These are phyloP conservation scores for Calonectria naviculata DNA, from an alignment of 2,329 filamentous ascomycete species.

Conservation along the genomic window DNA sequence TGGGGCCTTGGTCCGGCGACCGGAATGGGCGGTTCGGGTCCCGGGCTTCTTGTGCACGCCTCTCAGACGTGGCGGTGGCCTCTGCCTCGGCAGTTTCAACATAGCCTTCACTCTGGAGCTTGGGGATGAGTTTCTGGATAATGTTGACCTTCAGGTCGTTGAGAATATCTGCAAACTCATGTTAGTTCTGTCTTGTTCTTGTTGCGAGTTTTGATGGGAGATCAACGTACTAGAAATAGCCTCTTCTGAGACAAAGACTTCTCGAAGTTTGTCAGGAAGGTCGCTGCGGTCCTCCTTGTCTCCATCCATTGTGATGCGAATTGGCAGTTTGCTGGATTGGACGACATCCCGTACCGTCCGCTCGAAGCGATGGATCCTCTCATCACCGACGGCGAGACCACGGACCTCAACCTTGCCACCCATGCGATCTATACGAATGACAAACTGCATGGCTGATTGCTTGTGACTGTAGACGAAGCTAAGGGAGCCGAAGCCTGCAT, in stretches of 20 bases:
- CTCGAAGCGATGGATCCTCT: slow-evolving; percentile 84
- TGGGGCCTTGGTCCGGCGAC: slow-evolving; percentile 63
- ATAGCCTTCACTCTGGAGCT: slow-evolving; percentile 82
- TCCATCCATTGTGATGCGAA: slow-evolving; percentile 63
- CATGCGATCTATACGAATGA: slow-evolving; percentile 84
- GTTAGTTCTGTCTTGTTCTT: neutral
- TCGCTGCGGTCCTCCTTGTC: slow-evolving; percentile 61
- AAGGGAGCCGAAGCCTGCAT: slow-evolving; percentile 75
- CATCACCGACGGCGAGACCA: slow-evolving; percentile 82
- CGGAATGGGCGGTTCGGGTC: slow-evolving; percentile 46
- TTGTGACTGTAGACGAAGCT: slow-evolving; percentile 89
- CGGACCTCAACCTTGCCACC: slow-evolving; percentile 87
- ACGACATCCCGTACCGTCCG: slow-evolving; percentile 78
- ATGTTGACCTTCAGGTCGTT: slow-evolving; percentile 80
- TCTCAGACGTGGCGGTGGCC: slow-evolving; percentile 53
- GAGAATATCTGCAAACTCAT: slow-evolving; percentile 66
- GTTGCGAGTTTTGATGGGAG: neutral
- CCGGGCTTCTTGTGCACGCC: slow-evolving; percentile 54
- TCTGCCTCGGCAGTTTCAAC: slow-evolving; percentile 67
- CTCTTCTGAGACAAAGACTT: slow-evolving; percentile 79
- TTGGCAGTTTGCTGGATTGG: slow-evolving; percentile 65
- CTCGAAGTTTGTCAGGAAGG: slow-evolving; percentile 60
- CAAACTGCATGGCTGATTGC: slow-evolving; percentile 86
- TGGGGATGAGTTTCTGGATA: slow-evolving; percentile 85
- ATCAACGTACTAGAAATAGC: slow-evolving; percentile 63